Evolutionary conservation across 331 rosid species (phyloP).

Genomic region (Ulmus americana): DNA sequence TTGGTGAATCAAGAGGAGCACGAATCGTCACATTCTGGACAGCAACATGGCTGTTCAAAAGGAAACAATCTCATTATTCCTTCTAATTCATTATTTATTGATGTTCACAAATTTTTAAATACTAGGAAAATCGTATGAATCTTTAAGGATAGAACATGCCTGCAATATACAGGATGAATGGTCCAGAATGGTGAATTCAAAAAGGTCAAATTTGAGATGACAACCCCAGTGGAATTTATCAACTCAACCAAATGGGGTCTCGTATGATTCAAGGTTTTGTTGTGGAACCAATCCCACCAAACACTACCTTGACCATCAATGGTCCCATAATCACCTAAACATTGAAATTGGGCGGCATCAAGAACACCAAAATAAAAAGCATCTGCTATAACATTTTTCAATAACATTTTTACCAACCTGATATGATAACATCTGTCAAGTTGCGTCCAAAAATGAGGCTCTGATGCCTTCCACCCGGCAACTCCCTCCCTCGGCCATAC

Average conservation of each 20-base stretch:
- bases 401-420: slow-evolving; percentile 38
- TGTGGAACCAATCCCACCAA: slow-evolving; percentile 58
- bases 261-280: slow-evolving; percentile 50
- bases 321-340: slow-evolving; percentile 58
- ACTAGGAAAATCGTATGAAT: slow-evolving; percentile 15
- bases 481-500: slow-evolving; percentile 73
- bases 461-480: slow-evolving; percentile 59
- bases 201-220: slow-evolving; percentile 63
- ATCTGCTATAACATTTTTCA: slow-evolving; percentile 8
- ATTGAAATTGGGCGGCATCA: slow-evolving; percentile 20
- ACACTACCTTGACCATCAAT: slow-evolving; percentile 64
- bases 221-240: slow-evolving; percentile 51
- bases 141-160: slow-evolving; percentile 42
- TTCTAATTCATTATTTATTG: not conserved
- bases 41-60: slow-evolving; percentile 44
- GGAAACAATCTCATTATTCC: not conserved
- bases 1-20: slow-evolving; percentile 62
- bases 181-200: slow-evolving; percentile 69
- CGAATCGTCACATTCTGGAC: slow-evolving; percentile 51
- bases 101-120: not conserved
- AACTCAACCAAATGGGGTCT: slow-evolving; percentile 72
- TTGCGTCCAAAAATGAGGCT: slow-evolving; percentile 56
- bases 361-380: slow-evolving; percentile 9
- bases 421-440: slow-evolving; percentile 60
- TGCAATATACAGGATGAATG: slow-evolving; percentile 74